Base-by-base conservation (phyloP, 805 yeast genomes). In the Lachancea mirantina region DNA sequence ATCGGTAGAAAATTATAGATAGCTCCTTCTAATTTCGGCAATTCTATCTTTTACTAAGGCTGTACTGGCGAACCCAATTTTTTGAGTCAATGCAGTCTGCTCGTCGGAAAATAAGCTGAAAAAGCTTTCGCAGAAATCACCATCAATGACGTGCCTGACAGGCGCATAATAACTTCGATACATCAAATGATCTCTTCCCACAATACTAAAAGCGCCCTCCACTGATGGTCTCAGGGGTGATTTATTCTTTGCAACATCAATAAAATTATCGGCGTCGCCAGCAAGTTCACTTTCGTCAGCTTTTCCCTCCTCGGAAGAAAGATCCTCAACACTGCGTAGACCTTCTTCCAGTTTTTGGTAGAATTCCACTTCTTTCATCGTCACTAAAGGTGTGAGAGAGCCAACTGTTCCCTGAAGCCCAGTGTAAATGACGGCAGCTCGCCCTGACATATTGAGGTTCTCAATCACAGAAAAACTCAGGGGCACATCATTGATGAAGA, bases 381-480 rank as follows among this genome's bases (percentile, higher is more conserved):
- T 69, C 8, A 69, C 47, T 24, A 89, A 49, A 1, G 98, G 95
- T 9, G 74, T 57, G 15, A 92, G 49, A 2, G 74, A 62, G 0
- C 96, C 95, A 13, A 92, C 55, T 0, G 84, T 74, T 0, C 98
- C 98, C 45, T 79, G 84, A 2, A 92, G 43, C 1, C 96, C 92
- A 0, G 79, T 63, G 49, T 82, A 87, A 1, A 84, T 35, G 1
- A 89, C 56, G 14, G 74, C 63, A 23, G 84, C 84, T 11, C 69
- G 61, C 2, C 87, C 94, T 8, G 60, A 53, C 34, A 38, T 34
- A 21, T 45, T 47, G 18, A 48, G 11, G 8, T 47, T 40, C 4
- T 42, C 35, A 8, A 49, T 76, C 35, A 69, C 67, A 19, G 59
- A 62, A 40, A 89, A 66, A 1, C 78, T 63, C 3, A 79, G 77